These are phyloP conservation scores for Candida chilensis DNA, from an alignment of 805 yeast genomes.

Conservation along the genomic window DNA sequence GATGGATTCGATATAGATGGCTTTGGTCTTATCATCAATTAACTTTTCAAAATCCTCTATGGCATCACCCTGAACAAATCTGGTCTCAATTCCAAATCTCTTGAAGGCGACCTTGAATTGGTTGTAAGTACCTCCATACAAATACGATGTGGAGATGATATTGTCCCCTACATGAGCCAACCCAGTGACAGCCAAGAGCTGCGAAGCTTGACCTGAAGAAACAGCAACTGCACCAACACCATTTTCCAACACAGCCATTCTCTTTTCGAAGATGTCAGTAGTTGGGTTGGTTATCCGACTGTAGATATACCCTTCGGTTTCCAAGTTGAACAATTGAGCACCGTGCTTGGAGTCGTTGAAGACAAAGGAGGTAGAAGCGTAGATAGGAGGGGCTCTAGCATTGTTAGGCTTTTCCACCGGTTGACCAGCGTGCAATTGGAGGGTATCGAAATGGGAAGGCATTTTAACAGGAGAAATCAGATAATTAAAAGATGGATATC, in stretches of 20 bases:
- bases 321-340: slow-evolving; percentile 79
- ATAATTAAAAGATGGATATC: too few species aligned
- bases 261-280: slow-evolving; percentile 79
- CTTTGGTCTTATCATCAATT: slow-evolving; percentile 82
- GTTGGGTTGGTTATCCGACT: slow-evolving; percentile 93
- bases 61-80: slow-evolving; percentile 77
- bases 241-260: slow-evolving; percentile 88
- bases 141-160: slow-evolving; percentile 73
- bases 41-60: slow-evolving; percentile 62
- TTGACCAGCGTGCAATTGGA: slow-evolving; percentile 95
- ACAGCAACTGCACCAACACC: slow-evolving; percentile 89
- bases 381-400: slow-evolving; percentile 89
- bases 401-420: slow-evolving; percentile 45
- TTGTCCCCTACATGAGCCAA: slow-evolving; percentile 87
- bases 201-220: slow-evolving; percentile 97
- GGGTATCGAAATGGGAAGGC: slow-evolving; percentile 77
- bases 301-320: slow-evolving; percentile 80
- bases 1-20: slow-evolving; percentile 80
- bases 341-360: slow-evolving; percentile 88
- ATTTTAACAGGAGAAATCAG: too few species aligned
- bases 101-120: slow-evolving; percentile 91
- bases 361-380: slow-evolving; percentile 84
- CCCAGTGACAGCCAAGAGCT: slow-evolving; percentile 73
- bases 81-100: slow-evolving; percentile 76
- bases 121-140: slow-evolving; percentile 95